Evolutionary conservation across 2,329 filamentous ascomycete species (phyloP).

Genomic region (Zasmidium cellare): DNA sequence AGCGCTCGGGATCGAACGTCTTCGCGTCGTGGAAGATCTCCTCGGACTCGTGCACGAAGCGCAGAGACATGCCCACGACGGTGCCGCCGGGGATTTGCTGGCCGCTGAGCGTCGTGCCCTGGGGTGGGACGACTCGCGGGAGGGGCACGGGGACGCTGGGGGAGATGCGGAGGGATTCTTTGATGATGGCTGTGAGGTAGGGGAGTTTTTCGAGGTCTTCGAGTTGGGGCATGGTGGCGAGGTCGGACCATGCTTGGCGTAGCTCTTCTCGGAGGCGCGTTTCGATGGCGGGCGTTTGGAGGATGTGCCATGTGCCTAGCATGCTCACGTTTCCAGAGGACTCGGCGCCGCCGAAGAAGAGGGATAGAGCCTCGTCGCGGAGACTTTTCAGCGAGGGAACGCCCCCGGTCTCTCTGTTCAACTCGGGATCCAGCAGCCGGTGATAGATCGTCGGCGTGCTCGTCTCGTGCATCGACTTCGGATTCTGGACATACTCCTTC

Average conservation of each 20-base stretch:
- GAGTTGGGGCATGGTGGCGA: constrained; percentile 5
- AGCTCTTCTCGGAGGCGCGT: constrained; percentile 43
- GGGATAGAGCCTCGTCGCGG: constrained; percentile 47
- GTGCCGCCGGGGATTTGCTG: constrained; percentile 48
- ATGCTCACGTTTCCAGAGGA: constrained; percentile 46
- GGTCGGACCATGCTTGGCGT: constrained; percentile 7
- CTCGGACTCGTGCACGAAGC: constrained; percentile 53
- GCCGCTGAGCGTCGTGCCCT: constrained; percentile 45
- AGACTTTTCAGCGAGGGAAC: constrained; percentile 37
- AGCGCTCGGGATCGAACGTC: constrained; percentile 48
- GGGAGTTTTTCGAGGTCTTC: constrained; percentile 32
- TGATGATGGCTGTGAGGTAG: constrained; percentile 52
- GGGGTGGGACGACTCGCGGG: constrained; percentile 46
- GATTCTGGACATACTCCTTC: constrained; percentile 32
- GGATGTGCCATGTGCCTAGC: constrained; percentile 43
- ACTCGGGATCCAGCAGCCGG: constrained; percentile 35
- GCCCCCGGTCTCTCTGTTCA: constrained; percentile 34
- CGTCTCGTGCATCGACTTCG: constrained; percentile 32
- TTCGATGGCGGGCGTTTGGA: constrained; percentile 36
- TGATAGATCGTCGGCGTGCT: constrained; percentile 42
- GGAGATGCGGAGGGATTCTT: constrained; percentile 51
- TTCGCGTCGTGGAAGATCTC: constrained; percentile 50
- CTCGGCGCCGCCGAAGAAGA: constrained; percentile 50
- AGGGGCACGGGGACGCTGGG: constrained; percentile 48
- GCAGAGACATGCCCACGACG: constrained; percentile 48